Percentiles rank a stretch among this genome's conserved stretches.
Evolutionary conservation across 2,329 filamentous ascomycete genomes (phyloP).

Genomic region (Elsinoe necatrix): DNA sequence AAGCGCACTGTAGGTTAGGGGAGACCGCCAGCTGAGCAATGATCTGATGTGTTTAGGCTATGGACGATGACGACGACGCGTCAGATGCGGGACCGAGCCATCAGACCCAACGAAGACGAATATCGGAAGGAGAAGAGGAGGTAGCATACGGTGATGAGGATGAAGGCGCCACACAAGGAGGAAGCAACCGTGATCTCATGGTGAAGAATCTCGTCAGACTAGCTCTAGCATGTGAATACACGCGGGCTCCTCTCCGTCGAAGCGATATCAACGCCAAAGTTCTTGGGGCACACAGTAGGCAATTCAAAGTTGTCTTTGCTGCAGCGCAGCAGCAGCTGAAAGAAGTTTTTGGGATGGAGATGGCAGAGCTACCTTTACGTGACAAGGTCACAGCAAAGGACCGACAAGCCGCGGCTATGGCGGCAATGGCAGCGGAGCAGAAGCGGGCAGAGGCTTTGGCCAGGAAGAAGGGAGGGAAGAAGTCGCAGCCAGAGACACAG

Average conservation of each 20-base stretch:
- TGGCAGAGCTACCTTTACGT: slow-evolving; percentile 70
- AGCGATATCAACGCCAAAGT: slow-evolving; percentile 56
- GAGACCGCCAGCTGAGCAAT: background rate
- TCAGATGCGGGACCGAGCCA: slow-evolving; percentile 23
- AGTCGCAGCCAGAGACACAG: slow-evolving; percentile 35
- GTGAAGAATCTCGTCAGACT: slow-evolving; percentile 55
- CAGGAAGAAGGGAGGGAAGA: background rate
- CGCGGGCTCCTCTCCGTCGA: slow-evolving; percentile 49
- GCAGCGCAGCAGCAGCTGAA: slow-evolving; percentile 65
- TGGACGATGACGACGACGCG: slow-evolving; percentile 22
- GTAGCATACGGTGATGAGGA: slow-evolving; percentile 20
- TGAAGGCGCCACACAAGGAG: slow-evolving; percentile 22
- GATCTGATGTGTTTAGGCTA: slow-evolving; percentile 2
- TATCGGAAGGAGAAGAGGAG: slow-evolving; percentile 20
- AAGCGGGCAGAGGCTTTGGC: background rate
- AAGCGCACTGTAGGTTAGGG: slow-evolving; percentile 15
- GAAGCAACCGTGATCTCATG: slow-evolving; percentile 35
- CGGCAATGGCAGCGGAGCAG: background rate
- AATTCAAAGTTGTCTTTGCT: slow-evolving; percentile 70
- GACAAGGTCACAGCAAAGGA: slow-evolving; percentile 60
- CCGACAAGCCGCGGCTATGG: slow-evolving; percentile 50
- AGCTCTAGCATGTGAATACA: slow-evolving; percentile 53
- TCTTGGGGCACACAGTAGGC: slow-evolving; percentile 56
- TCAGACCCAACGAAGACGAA: slow-evolving; percentile 25
- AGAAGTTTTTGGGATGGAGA: slow-evolving; percentile 79